phyloP scores from a whole-genome alignment of 2,329 filamentous ascomycete species.

The Clarireedia paspali region DNA sequence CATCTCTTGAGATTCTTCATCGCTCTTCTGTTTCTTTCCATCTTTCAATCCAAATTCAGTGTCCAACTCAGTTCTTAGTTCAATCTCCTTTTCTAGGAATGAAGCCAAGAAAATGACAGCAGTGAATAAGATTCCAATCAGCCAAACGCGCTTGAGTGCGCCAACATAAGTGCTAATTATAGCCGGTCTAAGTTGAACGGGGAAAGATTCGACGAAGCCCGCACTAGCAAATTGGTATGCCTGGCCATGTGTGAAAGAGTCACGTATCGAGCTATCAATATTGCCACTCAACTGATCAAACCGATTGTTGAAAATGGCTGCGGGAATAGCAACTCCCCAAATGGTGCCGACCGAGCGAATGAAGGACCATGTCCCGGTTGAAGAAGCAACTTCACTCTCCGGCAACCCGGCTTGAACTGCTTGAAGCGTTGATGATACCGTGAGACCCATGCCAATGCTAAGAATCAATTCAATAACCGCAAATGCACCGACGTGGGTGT shows the following conservation, averaged over 20 bases:
- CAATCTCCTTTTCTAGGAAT: background rate
- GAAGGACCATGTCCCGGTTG: conserved; percentile 29
- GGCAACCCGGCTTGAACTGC: conserved; percentile 27
- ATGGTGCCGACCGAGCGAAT: conserved; percentile 40
- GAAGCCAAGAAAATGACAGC: background rate
- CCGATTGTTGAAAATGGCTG: background rate
- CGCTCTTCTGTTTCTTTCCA: background rate
- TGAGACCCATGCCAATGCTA: no score
- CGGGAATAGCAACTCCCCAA: conserved; percentile 37
- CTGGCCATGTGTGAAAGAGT: background rate
- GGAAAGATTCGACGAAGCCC: background rate
- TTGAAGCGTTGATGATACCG: no score
- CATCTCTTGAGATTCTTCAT: no score
- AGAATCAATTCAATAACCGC: no score
- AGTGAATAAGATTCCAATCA: background rate
- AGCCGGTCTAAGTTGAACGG: background rate
- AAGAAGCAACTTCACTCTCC: conserved; percentile 29
- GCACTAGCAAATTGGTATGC: background rate
- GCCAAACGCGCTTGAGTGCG: background rate
- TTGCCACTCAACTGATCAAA: background rate
- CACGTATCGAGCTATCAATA: background rate
- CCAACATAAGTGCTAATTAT: background rate
- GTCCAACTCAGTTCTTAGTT: background rate
- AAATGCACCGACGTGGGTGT: no score
- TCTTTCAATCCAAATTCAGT: background rate